phyloP scores from a whole-genome alignment of 495 filamentous ascomycete genomes.

The Podospora fimiseda region DNA sequence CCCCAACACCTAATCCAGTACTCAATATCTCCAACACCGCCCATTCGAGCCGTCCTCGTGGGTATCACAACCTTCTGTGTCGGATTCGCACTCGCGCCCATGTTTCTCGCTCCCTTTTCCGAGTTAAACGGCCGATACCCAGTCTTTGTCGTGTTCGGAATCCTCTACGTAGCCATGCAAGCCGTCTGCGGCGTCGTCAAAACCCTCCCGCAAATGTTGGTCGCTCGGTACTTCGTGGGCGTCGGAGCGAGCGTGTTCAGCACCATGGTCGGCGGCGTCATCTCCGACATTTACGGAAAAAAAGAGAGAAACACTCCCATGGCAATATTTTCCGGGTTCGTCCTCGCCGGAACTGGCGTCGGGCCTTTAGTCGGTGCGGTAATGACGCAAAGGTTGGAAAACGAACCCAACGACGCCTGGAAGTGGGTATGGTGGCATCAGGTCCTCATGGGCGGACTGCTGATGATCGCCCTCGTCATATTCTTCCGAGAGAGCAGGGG shows the following conservation, averaged over 20 bases:
- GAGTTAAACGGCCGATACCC: conserved; percentile 81
- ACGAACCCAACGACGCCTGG: conserved; percentile 43
- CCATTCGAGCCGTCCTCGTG: conserved; percentile 58
- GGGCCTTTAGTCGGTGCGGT: conserved; percentile 69
- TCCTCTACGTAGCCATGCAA: conserved; percentile 61
- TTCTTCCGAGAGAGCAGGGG: conserved; percentile 81
- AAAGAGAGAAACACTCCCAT: conserved; percentile 82
- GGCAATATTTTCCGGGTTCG: conserved; percentile 73
- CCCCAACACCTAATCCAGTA: conserved; percentile 54
- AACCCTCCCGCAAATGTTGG: conserved; percentile 64
- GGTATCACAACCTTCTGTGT: conserved; percentile 77
- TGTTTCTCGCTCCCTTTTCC: conserved; percentile 85
- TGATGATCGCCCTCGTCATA: conserved; percentile 56
- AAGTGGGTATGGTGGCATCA: conserved; percentile 90
- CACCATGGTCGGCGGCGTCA: conserved; percentile 89
- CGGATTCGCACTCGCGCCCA: conserved; percentile 81
- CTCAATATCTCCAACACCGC: conserved; percentile 53
- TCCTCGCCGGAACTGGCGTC: conserved; percentile 72
- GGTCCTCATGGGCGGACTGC: conserved; percentile 57
- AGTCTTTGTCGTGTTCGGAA: conserved; percentile 68
- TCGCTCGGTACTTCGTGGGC: conserved; percentile 71
- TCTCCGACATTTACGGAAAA: conserved; percentile 80
- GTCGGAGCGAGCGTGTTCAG: conserved; percentile 74
- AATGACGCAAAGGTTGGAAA: conserved; percentile 51
- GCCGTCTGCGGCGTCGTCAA: conserved; percentile 70